Conservation (phyloP, 495 filamentous ascomycete genomes). For the Oleoguttula mirabilis region DNA sequence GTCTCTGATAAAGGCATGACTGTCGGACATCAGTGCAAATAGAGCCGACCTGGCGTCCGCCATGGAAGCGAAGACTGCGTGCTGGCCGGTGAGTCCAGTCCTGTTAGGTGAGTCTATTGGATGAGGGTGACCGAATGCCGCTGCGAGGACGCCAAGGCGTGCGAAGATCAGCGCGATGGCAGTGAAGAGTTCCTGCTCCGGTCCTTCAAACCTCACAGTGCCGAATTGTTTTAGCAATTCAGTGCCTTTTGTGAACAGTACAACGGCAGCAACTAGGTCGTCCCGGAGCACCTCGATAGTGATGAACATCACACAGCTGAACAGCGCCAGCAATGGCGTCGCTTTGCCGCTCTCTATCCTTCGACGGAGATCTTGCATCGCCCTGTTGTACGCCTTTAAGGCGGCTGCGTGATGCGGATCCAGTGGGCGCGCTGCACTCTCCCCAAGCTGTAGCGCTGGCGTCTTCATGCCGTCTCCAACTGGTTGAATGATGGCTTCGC, state of each 20-base stretch:
- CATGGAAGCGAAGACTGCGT: slow-evolving; percentile 1
- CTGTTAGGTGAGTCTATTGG: neutral
- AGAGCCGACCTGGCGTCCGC: slow-evolving; percentile 1
- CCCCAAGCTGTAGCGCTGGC: neutral
- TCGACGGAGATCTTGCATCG: neutral
- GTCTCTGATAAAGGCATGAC: slow-evolving; percentile 2
- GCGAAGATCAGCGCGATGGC: slow-evolving; percentile 1
- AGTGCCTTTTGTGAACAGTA: slow-evolving; percentile 3
- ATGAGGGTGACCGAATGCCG: neutral
- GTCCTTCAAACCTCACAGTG: neutral
- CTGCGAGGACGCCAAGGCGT: slow-evolving; percentile 3
- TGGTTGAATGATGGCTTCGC: neutral
- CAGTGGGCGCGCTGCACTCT: neutral
- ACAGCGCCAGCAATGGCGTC: neutral
- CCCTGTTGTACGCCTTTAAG: slow-evolving; percentile 1
- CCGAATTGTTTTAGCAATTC: slow-evolving; percentile 2
- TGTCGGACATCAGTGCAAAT: slow-evolving; percentile 6
- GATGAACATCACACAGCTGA: slow-evolving; percentile 7
- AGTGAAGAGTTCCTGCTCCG: neutral
- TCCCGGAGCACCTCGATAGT: slow-evolving; percentile 9
- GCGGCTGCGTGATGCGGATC: slow-evolving; percentile 1
- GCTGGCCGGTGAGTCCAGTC: neutral
- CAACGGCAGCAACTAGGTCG: neutral
- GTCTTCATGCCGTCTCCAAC: neutral
- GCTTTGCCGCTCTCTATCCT: neutral